Evolutionary conservation across 2,329 filamentous ascomycete genomes (phyloP).

Genomic region (Myriosclerotinia curreyana): DNA sequence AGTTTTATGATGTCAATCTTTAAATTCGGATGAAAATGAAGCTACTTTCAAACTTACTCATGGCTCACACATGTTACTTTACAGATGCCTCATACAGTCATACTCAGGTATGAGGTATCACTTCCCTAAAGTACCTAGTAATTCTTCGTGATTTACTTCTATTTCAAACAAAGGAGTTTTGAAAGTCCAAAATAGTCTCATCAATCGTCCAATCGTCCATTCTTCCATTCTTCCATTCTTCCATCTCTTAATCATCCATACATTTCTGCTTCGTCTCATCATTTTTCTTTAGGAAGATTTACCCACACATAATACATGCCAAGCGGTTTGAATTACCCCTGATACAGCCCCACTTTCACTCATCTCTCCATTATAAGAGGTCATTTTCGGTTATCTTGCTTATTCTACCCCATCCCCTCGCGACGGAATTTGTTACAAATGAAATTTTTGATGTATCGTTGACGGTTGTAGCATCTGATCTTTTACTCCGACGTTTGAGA

Average conservation of each 20-base stretch:
- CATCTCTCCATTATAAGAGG: not conserved
- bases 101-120: not conserved
- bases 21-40: not conserved
- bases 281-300: not conserved
- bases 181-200: not conserved
- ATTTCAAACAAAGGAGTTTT: not conserved
- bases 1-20: not conserved
- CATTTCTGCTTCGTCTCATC: conserved; percentile 15
- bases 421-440: conserved; percentile 12
- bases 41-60: not conserved
- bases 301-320: conserved; percentile 6
- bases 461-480: conserved; percentile 4
- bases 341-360: conserved; percentile 2
- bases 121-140: not conserved
- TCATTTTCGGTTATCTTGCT: conserved; percentile 10
- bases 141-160: not conserved
- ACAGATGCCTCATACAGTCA: not conserved
- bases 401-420: not conserved
- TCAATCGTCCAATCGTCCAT: not conserved
- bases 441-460: not conserved
- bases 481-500: conserved; percentile 10
- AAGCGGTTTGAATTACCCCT: conserved; percentile 10
- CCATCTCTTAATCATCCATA: conserved; percentile 7
- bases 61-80: not conserved
- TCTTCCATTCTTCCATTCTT: not conserved